These are phyloP conservation scores for Forsythia suspensa DNA, from an alignment of 257 asterid species.

Conservation along the genomic window DNA sequence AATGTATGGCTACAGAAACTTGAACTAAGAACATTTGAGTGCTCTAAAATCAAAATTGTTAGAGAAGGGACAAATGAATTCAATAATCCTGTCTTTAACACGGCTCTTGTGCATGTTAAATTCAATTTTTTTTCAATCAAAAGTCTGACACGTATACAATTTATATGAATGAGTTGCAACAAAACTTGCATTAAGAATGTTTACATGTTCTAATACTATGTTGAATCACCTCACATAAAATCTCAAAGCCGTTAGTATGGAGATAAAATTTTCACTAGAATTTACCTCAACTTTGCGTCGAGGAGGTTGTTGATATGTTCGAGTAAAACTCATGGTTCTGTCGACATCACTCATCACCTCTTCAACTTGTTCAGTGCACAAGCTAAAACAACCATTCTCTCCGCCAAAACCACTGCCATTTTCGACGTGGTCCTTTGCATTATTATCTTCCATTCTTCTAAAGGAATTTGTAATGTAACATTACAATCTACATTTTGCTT, in stretches of 20 bases:
- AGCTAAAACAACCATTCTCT: not conserved
- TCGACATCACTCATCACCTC: slow-evolving; percentile 1
- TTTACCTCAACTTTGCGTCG: slow-evolving; percentile 33
- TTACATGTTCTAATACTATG: too few species aligned
- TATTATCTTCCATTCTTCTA: not conserved
- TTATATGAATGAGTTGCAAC: not conserved
- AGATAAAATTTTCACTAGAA: not conserved
- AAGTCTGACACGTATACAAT: not conserved
- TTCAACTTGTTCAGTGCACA: slow-evolving; percentile 15
- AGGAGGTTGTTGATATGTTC: slow-evolving; percentile 28
- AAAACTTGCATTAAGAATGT: not conserved
- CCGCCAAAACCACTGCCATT: slow-evolving; percentile 6
- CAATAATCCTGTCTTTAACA: too few species aligned
- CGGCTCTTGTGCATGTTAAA: not conserved
- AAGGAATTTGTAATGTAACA: not conserved
- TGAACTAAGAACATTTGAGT: not conserved
- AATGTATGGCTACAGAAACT: not conserved
- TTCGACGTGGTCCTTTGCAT: slow-evolving; percentile 15
- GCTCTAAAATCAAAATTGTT: too few species aligned
- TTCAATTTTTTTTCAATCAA: not conserved
- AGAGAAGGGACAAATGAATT: too few species aligned
- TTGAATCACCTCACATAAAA: too few species aligned
- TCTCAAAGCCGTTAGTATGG: too few species aligned
- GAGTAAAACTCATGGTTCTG: slow-evolving; percentile 34
- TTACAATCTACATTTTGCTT: not conserved